Evolutionary conservation across 345 rosid species (phyloP).

Genomic region (Ceriops decandra): DNA sequence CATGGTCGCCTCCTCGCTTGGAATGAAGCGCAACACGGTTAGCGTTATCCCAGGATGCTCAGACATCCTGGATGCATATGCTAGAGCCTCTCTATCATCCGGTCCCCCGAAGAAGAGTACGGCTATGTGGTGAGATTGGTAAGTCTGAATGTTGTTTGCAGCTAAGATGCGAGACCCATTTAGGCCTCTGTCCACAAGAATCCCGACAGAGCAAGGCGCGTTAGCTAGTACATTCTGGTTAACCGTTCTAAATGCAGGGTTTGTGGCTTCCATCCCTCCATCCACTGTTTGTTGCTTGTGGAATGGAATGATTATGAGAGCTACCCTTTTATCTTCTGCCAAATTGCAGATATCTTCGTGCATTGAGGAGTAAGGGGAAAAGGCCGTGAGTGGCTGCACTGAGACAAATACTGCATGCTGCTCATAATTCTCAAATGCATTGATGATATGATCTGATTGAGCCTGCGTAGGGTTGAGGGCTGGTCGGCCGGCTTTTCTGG

Average conservation of each 20-base stretch:
- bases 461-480: constrained; percentile 85
- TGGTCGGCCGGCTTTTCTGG: constrained; percentile 60
- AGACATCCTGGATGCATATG: constrained; percentile 81
- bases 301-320: constrained; percentile 77
- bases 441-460: constrained; percentile 86
- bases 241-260: constrained; percentile 71
- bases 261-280: constrained; percentile 93
- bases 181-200: constrained; percentile 83
- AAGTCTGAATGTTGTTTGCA: constrained; percentile 18
- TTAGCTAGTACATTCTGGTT: constrained; percentile 71
- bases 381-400: constrained; percentile 82
- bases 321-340: constrained; percentile 82
- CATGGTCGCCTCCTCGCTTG: constrained; percentile 37
- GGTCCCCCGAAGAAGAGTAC: constrained; percentile 85
- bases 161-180: constrained; percentile 51
- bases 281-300: constrained; percentile 92
- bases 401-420: constrained; percentile 54
- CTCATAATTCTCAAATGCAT: constrained; percentile 77
- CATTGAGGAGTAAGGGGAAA: constrained; percentile 93
- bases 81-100: constrained; percentile 81
- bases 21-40: constrained; percentile 53
- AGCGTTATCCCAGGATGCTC: constrained; percentile 64
- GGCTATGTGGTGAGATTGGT: constrained; percentile 54
- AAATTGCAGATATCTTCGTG: constrained; percentile 84
- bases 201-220: constrained; percentile 86